Percentiles rank a stretch among this genome's conserved stretches.
Conservation (phyloP, 768 basidiomycete genomes). For the Pleurotus tuoliensis region DNA sequence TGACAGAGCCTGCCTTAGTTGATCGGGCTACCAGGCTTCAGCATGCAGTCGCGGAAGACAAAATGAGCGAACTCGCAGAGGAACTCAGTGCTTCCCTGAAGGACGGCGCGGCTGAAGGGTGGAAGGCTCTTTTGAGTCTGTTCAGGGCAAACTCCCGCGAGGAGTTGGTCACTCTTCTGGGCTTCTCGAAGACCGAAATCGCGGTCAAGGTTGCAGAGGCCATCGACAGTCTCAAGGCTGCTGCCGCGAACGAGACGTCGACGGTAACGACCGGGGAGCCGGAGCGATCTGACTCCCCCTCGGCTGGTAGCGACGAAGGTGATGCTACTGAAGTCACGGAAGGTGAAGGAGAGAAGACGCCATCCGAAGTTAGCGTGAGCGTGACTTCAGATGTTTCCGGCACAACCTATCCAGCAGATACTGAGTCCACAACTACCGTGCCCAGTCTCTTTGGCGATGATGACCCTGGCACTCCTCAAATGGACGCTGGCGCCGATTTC, state of each 20-base stretch:
- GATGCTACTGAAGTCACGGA: slow-evolving; percentile 26
- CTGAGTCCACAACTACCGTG: slow-evolving; percentile 77
- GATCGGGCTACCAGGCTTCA: slow-evolving; percentile 70
- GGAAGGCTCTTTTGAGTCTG: slow-evolving; percentile 86
- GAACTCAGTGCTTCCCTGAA: slow-evolving; percentile 34
- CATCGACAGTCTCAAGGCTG: slow-evolving; percentile 64
- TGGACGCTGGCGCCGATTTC: slow-evolving; percentile 76
- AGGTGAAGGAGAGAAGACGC: slow-evolving; percentile 52
- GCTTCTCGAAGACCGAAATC: slow-evolving; percentile 89
- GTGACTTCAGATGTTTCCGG: slow-evolving; percentile 60
- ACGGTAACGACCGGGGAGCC: slow-evolving; percentile 86
- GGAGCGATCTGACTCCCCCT: slow-evolving; percentile 44
- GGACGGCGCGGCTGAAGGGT: slow-evolving; percentile 47
- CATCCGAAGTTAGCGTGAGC: slow-evolving; percentile 70
- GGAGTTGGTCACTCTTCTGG: slow-evolving; percentile 85
- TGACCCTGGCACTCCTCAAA: slow-evolving; percentile 56
- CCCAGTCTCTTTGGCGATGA: slow-evolving; percentile 89
- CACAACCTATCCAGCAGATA: slow-evolving; percentile 52
- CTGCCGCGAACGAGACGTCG: slow-evolving; percentile 38
- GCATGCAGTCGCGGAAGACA: slow-evolving; percentile 51
- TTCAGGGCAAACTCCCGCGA: slow-evolving; percentile 89
- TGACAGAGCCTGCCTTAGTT: slow-evolving; percentile 72
- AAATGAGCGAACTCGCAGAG: slow-evolving; percentile 67
- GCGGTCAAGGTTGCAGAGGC: slow-evolving; percentile 77
- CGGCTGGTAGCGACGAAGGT: slow-evolving; percentile 33